Evolutionary conservation across 345 rosid genomes (phyloP).

Genomic region (Bruguiera gymnorhiza): DNA sequence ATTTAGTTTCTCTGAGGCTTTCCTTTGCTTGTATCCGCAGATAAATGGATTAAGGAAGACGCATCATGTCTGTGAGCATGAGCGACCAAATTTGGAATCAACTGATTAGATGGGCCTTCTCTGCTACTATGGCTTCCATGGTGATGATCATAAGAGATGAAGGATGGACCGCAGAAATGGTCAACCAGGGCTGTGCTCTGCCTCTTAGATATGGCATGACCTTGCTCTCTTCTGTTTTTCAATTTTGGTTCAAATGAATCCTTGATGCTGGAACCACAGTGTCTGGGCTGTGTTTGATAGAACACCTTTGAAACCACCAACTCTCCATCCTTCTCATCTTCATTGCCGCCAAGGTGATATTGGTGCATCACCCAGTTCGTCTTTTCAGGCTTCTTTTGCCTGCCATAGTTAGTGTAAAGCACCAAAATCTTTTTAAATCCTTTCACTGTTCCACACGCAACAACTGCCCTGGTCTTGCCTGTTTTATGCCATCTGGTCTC

Average conservation of each 20-base stretch:
- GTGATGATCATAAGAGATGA: constrained; percentile 29
- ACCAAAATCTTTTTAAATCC: constrained; percentile 90
- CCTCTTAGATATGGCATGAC: constrained; percentile 7
- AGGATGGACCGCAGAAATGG: constrained; percentile 28
- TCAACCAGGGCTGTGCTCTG: constrained; percentile 17
- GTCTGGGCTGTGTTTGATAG: constrained; percentile 91
- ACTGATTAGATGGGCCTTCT: constrained; percentile 43
- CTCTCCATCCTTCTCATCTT: constrained; percentile 90
- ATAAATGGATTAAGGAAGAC: constrained; percentile 55
- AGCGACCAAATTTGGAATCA: constrained; percentile 57
- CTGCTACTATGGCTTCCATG: constrained; percentile 26
- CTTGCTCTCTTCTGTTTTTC: constrained; percentile 18
- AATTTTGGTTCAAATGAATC: constrained; percentile 18
- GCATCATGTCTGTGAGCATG: constrained; percentile 48
- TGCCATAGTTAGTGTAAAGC: constrained; percentile 83
- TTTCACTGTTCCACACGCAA: constrained; percentile 36
- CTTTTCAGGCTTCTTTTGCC: constrained; percentile 83
- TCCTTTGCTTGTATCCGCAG: constrained; percentile 65
- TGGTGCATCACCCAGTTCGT: constrained; percentile 99
- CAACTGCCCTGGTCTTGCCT: constrained; percentile 78
- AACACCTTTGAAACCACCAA: constrained; percentile 80
- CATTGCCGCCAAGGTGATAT: constrained; percentile 74
- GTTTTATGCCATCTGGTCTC: constrained; percentile 98
- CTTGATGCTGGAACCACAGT: constrained; percentile 41
- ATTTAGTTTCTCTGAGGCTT: constrained; percentile 36